Evolutionary conservation across 2,329 filamentous ascomycete genomes (phyloP).

Genomic region (Neocucurbitaria cava): DNA sequence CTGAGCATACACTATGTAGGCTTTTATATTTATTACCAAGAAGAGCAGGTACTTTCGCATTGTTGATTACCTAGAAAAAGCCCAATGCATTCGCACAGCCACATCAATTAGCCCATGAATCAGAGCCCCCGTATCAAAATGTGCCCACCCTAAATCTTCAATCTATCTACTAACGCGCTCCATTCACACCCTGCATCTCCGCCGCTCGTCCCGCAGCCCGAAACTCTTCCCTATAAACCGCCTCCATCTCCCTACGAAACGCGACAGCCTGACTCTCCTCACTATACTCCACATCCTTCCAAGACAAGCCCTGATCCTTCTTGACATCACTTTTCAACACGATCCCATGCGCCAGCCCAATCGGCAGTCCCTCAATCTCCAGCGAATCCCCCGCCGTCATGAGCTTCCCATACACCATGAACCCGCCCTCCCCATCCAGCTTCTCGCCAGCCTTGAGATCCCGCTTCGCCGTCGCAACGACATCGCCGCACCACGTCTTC

Average conservation of each 20-base stretch:
- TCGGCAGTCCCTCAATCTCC: slow-evolving; percentile 52
- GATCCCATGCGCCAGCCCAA: slow-evolving; percentile 54
- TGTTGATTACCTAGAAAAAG: too few species aligned
- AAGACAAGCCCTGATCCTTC: slow-evolving; percentile 53
- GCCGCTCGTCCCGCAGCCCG: background rate
- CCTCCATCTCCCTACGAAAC: slow-evolving; percentile 55
- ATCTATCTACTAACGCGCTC: background rate
- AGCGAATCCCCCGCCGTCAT: slow-evolving; percentile 52
- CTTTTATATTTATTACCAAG: too few species aligned
- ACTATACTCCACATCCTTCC: slow-evolving; percentile 55
- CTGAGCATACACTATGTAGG: too few species aligned
- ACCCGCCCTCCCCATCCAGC: slow-evolving; percentile 56
- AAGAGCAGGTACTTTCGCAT: too few species aligned
- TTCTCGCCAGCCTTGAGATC: slow-evolving; percentile 55
- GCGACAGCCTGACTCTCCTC: slow-evolving; percentile 49
- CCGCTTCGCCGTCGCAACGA: slow-evolving; percentile 57
- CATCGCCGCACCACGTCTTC: slow-evolving; percentile 54
- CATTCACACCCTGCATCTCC: background rate
- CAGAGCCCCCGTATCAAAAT: background rate
- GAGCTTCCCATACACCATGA: slow-evolving; percentile 55
- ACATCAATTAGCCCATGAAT: background rate
- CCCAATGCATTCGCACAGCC: background rate
- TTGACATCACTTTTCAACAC: slow-evolving; percentile 51
- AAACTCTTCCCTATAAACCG: slow-evolving; percentile 35
- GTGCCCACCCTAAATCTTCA: too few species aligned